Base-by-base conservation (phyloP, 208 protist genomes). In the Tetramitus jugosus region DNA sequence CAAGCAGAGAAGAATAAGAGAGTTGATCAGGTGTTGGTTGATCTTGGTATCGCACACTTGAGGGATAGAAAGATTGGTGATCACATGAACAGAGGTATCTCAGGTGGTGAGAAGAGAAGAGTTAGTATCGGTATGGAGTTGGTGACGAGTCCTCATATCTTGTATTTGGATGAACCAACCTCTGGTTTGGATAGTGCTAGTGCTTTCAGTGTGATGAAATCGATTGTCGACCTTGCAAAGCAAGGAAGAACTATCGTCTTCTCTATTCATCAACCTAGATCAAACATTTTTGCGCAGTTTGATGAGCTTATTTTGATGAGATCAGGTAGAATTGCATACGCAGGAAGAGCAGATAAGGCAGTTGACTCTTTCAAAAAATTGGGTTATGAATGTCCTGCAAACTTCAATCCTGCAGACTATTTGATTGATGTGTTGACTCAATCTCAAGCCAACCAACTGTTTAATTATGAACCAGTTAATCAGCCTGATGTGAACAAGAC, bases 221-320 rank as follows among this genome's bases (percentile, higher is more conserved):
- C 88, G 56, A 76, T 96, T 40, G 85, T 84, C 14, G 80, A 87
- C 35, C 82, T 97, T 52, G 83, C 91, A 35, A 85, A 7, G 3
- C 77, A 80, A 61, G 91, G 89, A 42, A 84, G 91, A 71, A 94
- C 93, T 35, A 84, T 97, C 31, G 87, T 96, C 37, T 90, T 87
- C 81, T 96, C 91, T 35, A 95, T 97, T 81, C 94, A 97, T 77
- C 93, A 96, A 85, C 94, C 94, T n/a, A 89, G 86, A 3, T 85
- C 87, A 10, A 89, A 93, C 67, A 85, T 94, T 68, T 91, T 95
- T 65, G 79, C 52, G 23, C 82, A 88, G 74, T 96, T 97, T 85
- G 92, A 97, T 68, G 84, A 94, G 45, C 65, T 97, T 33, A 87
- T 96, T 83, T 84, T 96, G 52, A 81, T 97, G 76, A 84, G 80